Evolutionary conservation across 2,329 filamentous ascomycete species (phyloP).

Genomic region (Trichoderma lentiforme): DNA sequence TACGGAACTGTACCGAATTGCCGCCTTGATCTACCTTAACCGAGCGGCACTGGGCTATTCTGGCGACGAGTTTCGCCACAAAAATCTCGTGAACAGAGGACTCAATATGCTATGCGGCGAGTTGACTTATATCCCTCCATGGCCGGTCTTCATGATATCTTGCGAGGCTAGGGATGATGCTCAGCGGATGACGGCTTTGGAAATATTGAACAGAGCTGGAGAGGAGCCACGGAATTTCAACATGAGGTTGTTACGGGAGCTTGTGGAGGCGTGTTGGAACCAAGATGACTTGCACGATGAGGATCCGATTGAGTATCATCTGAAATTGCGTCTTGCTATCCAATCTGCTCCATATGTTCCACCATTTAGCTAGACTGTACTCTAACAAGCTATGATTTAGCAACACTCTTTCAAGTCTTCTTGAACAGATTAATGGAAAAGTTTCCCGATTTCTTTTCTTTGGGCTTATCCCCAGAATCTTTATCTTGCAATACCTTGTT

Average conservation of each 20-base stretch:
- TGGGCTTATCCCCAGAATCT: background rate
- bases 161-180: background rate
- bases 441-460: background rate
- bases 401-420: background rate
- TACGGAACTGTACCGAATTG: background rate
- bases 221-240: background rate
- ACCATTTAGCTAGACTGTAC: background rate
- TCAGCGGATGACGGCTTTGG: background rate
- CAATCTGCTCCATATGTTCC: background rate
- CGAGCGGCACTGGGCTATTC: slow-evolving; percentile 5
- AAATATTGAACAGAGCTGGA: background rate
- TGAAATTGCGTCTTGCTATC: background rate
- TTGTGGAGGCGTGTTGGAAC: slow-evolving; percentile 8
- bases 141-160: background rate
- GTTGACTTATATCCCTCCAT: background rate
- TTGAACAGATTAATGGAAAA: background rate
- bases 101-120: background rate
- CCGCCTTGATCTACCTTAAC: background rate
- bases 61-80: background rate
- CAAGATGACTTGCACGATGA: slow-evolving; percentile 3
- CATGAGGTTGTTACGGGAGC: background rate
- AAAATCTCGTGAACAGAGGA: background rate
- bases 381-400: background rate
- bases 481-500: background rate
- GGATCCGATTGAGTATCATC: background rate